Conservation (phyloP, 176 grass and related monocot genomes). For the Oryza coarctata region DNA sequence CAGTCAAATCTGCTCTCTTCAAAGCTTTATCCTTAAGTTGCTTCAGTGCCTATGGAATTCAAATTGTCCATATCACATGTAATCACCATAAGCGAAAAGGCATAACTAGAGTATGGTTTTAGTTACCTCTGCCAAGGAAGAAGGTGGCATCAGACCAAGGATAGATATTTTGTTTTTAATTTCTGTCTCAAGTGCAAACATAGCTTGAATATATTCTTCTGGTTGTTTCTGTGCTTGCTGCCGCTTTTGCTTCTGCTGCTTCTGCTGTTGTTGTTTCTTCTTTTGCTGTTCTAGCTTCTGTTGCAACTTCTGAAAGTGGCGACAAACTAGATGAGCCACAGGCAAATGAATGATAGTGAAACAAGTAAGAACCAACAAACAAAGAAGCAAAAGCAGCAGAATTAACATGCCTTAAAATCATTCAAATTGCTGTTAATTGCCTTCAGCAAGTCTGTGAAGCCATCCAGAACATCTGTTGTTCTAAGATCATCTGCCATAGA, state of each 20-base stretch:
- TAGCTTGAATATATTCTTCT: conserved; percentile 59
- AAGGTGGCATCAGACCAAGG: conserved; percentile 59
- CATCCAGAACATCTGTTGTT: conserved; percentile 90
- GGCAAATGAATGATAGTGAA: neutral
- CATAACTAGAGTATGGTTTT: neutral
- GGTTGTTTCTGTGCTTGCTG: conserved; percentile 50
- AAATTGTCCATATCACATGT: neutral
- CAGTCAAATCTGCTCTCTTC: conserved; percentile 50
- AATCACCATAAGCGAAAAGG: conserved; percentile 5
- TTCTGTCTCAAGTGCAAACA: conserved; percentile 61
- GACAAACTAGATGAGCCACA: conserved; percentile 20
- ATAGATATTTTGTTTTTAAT: conserved; percentile 55
- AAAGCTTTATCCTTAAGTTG: conserved; percentile 37
- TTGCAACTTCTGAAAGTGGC: conserved; percentile 38
- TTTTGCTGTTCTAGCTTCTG: conserved; percentile 53
- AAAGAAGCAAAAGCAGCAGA: neutral
- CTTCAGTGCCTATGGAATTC: conserved; percentile 13
- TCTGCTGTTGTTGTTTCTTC: conserved; percentile 53
- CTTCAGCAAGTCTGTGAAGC: conserved; percentile 79
- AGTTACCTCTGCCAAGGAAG: conserved; percentile 60
- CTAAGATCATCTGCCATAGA: conserved; percentile 83
- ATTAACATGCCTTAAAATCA: conserved; percentile 68
- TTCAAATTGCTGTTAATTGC: conserved; percentile 82
- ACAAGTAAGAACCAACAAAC: neutral
- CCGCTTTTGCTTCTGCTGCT: conserved; percentile 57